Evolutionary conservation across 768 basidiomycete genomes (phyloP).

Genomic region (Boletus sp.): DNA sequence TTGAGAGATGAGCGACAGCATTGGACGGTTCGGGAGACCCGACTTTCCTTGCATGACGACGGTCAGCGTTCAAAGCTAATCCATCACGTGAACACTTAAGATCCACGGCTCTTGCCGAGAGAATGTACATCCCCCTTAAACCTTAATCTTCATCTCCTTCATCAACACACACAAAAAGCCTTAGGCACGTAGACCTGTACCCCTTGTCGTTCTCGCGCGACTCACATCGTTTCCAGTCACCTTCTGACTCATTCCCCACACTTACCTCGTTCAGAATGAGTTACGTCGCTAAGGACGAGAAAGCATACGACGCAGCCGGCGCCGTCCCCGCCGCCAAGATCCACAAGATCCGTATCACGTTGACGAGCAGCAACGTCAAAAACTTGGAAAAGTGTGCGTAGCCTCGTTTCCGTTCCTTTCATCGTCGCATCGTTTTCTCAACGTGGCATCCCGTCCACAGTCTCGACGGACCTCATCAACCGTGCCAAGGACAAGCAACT

Average conservation of each 20-base stretch:
- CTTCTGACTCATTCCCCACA: conserved; percentile 67
- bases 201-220: neutral
- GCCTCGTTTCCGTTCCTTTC: neutral
- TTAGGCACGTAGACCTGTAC: conserved; percentile 25
- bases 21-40: neutral
- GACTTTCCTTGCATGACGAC: conserved; percentile 44
- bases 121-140: conserved; percentile 15
- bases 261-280: conserved; percentile 59
- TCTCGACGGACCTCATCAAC: conserved; percentile 95
- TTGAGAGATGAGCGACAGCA: conserved; percentile 6
- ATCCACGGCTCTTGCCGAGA: conserved; percentile 15
- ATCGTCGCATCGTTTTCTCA: neutral
- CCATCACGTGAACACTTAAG: neutral
- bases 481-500: conserved; percentile 99
- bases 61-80: neutral
- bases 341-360: conserved; percentile 99
- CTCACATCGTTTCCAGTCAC: conserved; percentile 50
- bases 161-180: conserved; percentile 23
- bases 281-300: conserved; percentile 99
- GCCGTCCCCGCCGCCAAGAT: conserved; percentile 87
- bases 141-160: conserved; percentile 34
- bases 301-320: conserved; percentile 95
- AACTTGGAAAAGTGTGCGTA: conserved; percentile 95
- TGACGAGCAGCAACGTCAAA: conserved; percentile 96
- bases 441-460: conserved; percentile 39